Conservation (phyloP, 2,329 filamentous ascomycete species). For the Penicillium hesseltinei region DNA sequence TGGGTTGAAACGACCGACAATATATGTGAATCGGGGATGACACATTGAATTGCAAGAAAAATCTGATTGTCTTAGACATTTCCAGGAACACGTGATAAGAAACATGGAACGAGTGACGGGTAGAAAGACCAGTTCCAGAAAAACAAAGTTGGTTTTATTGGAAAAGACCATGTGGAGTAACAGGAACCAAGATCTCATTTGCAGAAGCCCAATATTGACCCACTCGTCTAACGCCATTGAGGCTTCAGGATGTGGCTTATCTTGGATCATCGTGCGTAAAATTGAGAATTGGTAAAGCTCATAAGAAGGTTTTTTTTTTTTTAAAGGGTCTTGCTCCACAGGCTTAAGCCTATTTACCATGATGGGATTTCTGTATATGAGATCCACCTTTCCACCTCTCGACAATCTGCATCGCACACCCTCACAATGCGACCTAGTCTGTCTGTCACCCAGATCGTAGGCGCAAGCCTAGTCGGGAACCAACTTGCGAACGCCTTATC, state of each 20-base stretch:
- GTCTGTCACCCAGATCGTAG: not conserved
- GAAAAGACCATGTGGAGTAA: not conserved
- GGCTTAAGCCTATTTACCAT: not conserved
- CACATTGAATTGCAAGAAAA: not conserved
- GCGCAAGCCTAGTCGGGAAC: not conserved
- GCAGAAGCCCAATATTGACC: not conserved
- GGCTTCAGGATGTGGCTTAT: constrained; percentile 1
- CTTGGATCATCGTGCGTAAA: constrained; percentile 5
- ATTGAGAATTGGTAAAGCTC: not conserved
- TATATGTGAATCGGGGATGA: rapidly evolving
- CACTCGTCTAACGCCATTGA: not conserved
- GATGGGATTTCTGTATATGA: not conserved
- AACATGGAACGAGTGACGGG: constrained; percentile 1
- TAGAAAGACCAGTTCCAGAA: not conserved
- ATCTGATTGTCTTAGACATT: not conserved
- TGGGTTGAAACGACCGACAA: not conserved
- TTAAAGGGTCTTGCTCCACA: not conserved
- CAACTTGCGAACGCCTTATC: constrained; percentile 21
- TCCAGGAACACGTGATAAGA: not conserved
- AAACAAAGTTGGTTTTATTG: not conserved
- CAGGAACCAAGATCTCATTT: constrained; percentile 1
- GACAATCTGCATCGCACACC: not conserved
- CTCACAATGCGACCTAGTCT: not conserved
- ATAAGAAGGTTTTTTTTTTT: not conserved
- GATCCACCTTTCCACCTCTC: not conserved